Percentiles rank a stretch among this genome's conserved stretches.
phyloP scores from a whole-genome alignment of 805 yeast genomes.

The Wickerhamiella siamensis region DNA sequence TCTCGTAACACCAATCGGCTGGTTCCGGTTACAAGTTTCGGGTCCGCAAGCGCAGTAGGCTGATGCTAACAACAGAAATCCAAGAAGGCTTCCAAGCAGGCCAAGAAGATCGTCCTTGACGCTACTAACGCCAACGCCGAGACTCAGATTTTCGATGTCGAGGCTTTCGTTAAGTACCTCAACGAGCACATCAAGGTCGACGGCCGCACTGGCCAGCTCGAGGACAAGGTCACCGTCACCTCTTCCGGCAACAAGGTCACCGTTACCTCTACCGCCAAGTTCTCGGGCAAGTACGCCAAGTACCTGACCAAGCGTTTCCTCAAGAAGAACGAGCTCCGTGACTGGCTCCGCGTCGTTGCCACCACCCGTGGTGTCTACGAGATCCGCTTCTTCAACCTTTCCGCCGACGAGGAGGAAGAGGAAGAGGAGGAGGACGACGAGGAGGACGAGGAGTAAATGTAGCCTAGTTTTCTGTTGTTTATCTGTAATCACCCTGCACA shows the following conservation, averaged over 20 bases:
- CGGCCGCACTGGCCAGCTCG: constrained; percentile 90
- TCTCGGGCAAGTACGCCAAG: constrained; percentile 99
- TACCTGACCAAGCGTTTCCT: constrained; percentile 99
- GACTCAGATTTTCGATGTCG: constrained; percentile 95
- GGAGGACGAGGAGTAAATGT: constrained; percentile 17
- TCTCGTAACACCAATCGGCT: constrained; percentile 8
- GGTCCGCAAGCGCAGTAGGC: constrained; percentile 51
- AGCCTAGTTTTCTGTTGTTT: constrained; percentile 1
- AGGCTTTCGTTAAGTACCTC: constrained; percentile 94
- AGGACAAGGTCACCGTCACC: constrained; percentile 72
- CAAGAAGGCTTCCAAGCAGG: constrained; percentile 63
- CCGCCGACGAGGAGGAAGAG: constrained; percentile 88
- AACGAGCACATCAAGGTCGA: constrained; percentile 99
- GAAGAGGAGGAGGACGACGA: constrained; percentile 54
- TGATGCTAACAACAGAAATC: constrained; percentile 33
- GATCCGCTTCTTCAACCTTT: constrained; percentile 98
- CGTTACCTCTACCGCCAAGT: constrained; percentile 83
- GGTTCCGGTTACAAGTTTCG: constrained; percentile 18
- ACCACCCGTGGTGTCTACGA: constrained; percentile 90
- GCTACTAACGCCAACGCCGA: constrained; percentile 95
- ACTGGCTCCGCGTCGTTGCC: constrained; percentile 98
- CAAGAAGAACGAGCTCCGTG: constrained; percentile 99
- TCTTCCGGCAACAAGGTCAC: constrained; percentile 78
- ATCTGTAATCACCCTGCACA: not conserved
- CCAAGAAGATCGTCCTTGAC: constrained; percentile 79